phyloP scores from a whole-genome alignment of 805 yeast species.

The Cyberlindnera maclurae region DNA sequence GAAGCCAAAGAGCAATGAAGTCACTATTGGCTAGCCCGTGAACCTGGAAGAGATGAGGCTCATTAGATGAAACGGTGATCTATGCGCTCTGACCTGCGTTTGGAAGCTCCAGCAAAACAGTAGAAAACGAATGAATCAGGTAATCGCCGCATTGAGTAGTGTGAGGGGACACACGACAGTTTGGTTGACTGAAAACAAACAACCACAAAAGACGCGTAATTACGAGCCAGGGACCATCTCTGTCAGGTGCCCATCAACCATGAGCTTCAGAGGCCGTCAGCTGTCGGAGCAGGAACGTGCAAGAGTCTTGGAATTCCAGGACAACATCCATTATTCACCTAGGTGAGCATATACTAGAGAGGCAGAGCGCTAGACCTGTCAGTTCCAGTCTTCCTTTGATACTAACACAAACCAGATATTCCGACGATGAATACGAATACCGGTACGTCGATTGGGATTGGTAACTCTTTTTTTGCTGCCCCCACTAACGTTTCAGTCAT shows the following conservation, averaged over 20 bases:
- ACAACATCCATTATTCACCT: constrained; percentile 89
- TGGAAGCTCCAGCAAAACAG: too few relatives aligned
- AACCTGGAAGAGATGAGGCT: too few relatives aligned
- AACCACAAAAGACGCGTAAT: too few relatives aligned
- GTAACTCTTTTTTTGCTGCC: not conserved
- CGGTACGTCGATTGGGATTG: constrained; percentile 27
- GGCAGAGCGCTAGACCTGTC: not conserved
- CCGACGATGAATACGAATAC: constrained; percentile 88
- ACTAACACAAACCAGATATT: constrained; percentile 43
- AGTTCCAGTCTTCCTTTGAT: not conserved
- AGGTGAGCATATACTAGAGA: constrained; percentile 29
- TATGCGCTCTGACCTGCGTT: too few relatives aligned
- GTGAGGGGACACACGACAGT: too few relatives aligned
- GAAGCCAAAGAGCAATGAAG: too few relatives aligned
- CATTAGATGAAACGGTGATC: too few relatives aligned
- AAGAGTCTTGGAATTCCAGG: constrained; percentile 84
- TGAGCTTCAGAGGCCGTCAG: constrained; percentile 51
- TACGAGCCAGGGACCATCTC: too few relatives aligned
- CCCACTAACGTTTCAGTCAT: constrained; percentile 43
- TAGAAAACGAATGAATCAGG: too few relatives aligned
- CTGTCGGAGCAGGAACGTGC: constrained; percentile 79
- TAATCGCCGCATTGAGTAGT: too few relatives aligned
- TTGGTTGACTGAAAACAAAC: too few relatives aligned
- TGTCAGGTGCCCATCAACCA: not conserved
- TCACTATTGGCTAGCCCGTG: too few relatives aligned